Base-by-base conservation (phyloP, 163 green algal genomes). In the Coccomyxa subellipsoidea region DNA sequence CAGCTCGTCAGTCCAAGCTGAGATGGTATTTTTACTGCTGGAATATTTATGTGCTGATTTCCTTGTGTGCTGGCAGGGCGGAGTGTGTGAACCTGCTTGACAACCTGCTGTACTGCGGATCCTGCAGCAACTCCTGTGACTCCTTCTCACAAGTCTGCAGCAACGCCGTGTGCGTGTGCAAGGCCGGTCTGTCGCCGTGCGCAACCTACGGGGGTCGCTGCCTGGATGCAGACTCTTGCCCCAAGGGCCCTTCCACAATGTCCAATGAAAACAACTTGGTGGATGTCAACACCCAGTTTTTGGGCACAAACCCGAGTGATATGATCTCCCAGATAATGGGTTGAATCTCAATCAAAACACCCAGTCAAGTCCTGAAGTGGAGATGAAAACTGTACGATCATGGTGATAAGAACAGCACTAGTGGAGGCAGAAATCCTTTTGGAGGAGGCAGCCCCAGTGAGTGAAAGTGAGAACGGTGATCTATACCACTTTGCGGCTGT, bases 201-300 rank as follows among this genome's bases (percentile, higher is more conserved):
- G 8, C 66, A 10, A 34, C 66, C 7, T 36, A 34, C 10, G 66
- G 66, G 27, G 66, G 66, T 6, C 66, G 8, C 66, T 73, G 66
- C 66, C 66, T 73, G 6, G 7, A 73, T 73, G 66, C 66, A 18
- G 10, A 73, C 0, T 21, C 66, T 23, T 73, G 66, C 66, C 66
- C 66, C 2, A 18, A 18, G 15, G 66, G 66, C 66, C 27, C 31
- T 5, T 32, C 27, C 27, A 73, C 66, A 59, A 59, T 59, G 47
- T 59, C 47, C 15, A 18, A 12, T 27, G 66, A 18, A 8, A 27
- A 34, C 18, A 36, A 34, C n/a, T 32, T 23, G 10, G 47, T 66
- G 47, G 66, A 73, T 6, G n/a, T 73, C 66, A 73, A 73, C 66
- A 73, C 66, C 66, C 66, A 73, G n/a, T 1, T 73, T 73, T 18